phyloP scores from a whole-genome alignment of 2,329 filamentous ascomycete species.

The Fusarium euwallaceae region DNA sequence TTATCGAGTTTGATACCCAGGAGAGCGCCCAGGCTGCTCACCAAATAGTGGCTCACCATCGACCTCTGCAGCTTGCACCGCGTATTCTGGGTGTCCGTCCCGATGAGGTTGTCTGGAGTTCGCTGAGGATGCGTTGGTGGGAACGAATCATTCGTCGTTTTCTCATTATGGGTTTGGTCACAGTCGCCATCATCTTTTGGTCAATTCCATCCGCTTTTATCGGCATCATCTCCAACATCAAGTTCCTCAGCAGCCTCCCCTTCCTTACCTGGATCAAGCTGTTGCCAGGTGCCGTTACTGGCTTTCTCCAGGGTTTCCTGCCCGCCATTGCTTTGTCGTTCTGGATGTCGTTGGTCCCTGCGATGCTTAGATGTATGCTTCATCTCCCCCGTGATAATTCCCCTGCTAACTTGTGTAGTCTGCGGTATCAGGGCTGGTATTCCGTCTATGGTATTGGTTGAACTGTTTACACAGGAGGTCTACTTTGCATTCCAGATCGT shows the following conservation, averaged over 20 bases:
- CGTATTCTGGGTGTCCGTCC: conserved; percentile 87
- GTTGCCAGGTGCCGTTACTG: conserved; percentile 79
- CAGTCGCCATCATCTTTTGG: conserved; percentile 89
- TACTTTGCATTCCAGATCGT: conserved; percentile 94
- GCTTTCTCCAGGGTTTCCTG: conserved; percentile 86
- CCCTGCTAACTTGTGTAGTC: conserved; percentile 57
- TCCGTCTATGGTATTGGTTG: conserved; percentile 82
- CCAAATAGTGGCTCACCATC: conserved; percentile 89
- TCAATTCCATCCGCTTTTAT: conserved; percentile 81
- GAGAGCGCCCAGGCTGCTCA: conserved; percentile 87
- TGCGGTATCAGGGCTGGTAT: conserved; percentile 85
- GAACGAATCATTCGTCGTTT: conserved; percentile 81
- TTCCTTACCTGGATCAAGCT: conserved; percentile 80
- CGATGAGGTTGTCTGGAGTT: conserved; percentile 87
- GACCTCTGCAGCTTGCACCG: conserved; percentile 87
- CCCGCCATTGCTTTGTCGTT: conserved; percentile 84
- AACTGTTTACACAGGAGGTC: conserved; percentile 89
- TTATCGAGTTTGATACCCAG: conserved; percentile 89
- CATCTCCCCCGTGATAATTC: accelerated
- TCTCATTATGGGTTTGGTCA: conserved; percentile 77
- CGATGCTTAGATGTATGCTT: conserved; percentile 74
- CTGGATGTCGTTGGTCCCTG: conserved; percentile 87
- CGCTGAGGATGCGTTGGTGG: conserved; percentile 88
- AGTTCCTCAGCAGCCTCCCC: conserved; percentile 73
- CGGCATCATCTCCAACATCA: conserved; percentile 87